Evolutionary conservation across 768 basidiomycete genomes (phyloP).

Genomic region (Hygrocybe punicea): DNA sequence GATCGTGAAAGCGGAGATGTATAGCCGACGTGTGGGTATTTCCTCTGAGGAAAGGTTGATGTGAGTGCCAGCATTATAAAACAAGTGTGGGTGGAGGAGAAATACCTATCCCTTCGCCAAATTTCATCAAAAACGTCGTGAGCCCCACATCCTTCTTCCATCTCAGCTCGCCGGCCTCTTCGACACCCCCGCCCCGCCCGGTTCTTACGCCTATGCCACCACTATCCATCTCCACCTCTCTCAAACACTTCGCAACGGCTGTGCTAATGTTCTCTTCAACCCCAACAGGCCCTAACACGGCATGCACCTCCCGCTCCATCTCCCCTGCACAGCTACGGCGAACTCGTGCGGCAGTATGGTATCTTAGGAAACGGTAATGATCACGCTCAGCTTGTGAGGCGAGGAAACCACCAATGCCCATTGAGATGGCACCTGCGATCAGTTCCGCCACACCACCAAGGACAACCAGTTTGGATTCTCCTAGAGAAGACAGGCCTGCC

Average conservation of each 20-base stretch:
- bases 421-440: constrained; percentile 93
- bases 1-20: constrained; percentile 90
- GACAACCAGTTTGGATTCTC: constrained; percentile 87
- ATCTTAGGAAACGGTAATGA: constrained; percentile 79
- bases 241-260: constrained; percentile 71
- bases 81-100: constrained; percentile 9
- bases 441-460: constrained; percentile 94
- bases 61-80: neutral
- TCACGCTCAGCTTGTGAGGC: constrained; percentile 96
- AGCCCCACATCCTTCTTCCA: constrained; percentile 82
- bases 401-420: constrained; percentile 98
- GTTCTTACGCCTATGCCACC: constrained; percentile 18
- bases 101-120: constrained; percentile 88
- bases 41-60: constrained; percentile 59
- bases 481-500: constrained; percentile 85
- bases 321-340: constrained; percentile 86
- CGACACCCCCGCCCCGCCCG: constrained; percentile 17
- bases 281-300: constrained; percentile 84
- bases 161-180: constrained; percentile 56
- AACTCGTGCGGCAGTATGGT: constrained; percentile 78
- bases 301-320: constrained; percentile 92
- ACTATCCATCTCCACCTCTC: constrained; percentile 57
- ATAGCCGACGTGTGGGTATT: constrained; percentile 77
- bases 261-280: constrained; percentile 79
- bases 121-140: constrained; percentile 92